These are phyloP conservation scores for Diaporthe sp. DNA, from an alignment of 2,329 filamentous ascomycete genomes.

Conservation along the genomic window DNA sequence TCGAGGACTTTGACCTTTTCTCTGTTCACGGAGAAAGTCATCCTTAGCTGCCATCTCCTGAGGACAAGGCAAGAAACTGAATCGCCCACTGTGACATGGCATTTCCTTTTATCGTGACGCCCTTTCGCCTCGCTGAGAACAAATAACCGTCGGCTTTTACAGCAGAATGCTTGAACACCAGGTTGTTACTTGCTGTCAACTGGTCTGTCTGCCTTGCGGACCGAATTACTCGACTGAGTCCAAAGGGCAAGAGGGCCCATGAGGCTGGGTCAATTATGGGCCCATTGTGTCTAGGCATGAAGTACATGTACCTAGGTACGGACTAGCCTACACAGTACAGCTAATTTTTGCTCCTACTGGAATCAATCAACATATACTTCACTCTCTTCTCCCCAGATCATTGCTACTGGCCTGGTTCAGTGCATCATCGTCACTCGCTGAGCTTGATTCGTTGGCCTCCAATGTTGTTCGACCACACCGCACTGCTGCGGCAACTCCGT, in stretches of 20 bases:
- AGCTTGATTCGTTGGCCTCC: background rate
- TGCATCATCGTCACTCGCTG: background rate
- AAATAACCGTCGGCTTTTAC: background rate
- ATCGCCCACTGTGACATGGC: background rate
- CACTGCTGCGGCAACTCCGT: background rate
- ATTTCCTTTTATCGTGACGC: background rate
- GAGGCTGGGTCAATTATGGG: conserved; percentile 5
- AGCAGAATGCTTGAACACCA: background rate
- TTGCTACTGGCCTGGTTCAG: background rate
- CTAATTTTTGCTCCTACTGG: background rate
- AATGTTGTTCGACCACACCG: background rate
- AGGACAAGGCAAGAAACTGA: background rate
- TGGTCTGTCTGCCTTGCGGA: background rate
- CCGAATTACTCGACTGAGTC: background rate
- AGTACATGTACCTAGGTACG: background rate
- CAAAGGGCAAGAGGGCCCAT: background rate
- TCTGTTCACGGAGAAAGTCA: background rate
- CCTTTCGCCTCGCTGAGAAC: no score
- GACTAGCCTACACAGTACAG: background rate
- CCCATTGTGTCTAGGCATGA: background rate
- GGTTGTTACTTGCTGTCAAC: background rate
- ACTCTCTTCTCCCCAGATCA: background rate
- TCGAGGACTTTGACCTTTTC: background rate
- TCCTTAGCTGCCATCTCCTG: background rate
- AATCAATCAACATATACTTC: conserved; percentile 9